These are phyloP conservation scores for Myriosclerotinia scirpicola DNA, from an alignment of 2,329 filamentous ascomycete species.

Conservation along the genomic window DNA sequence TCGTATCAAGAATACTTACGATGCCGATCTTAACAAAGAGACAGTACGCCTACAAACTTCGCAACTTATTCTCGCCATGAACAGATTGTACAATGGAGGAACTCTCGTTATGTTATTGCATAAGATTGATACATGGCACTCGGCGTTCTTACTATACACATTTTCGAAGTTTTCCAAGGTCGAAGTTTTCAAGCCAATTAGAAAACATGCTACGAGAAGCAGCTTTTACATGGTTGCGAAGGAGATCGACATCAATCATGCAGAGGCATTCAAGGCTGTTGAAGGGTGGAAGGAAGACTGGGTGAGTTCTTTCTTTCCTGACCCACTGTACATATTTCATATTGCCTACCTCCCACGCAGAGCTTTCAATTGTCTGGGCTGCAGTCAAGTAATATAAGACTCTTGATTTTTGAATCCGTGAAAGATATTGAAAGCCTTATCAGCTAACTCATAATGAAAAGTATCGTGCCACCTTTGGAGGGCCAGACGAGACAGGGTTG, in stretches of 20 bases:
- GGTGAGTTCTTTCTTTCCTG: conserved; percentile 5
- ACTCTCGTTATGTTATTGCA: conserved; percentile 36
- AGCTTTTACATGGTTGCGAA: conserved; percentile 38
- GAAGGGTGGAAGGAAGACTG: conserved; percentile 32
- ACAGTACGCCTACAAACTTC: conserved; percentile 28
- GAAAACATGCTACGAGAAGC: conserved; percentile 29
- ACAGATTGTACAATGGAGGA: conserved; percentile 29
- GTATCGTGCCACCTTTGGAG: conserved; percentile 32
- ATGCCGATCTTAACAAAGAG: conserved; percentile 29
- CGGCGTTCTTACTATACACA: conserved; percentile 29
- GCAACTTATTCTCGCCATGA: conserved; percentile 35
- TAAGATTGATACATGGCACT: conserved; percentile 31
- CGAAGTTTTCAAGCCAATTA: conserved; percentile 34
- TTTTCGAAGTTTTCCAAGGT: conserved; percentile 34
- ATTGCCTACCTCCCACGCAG: too few species aligned
- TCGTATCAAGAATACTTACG: conserved; percentile 22
- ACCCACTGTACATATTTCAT: not conserved
- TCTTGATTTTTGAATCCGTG: not conserved
- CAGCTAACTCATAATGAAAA: not conserved
- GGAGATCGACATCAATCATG: conserved; percentile 26
- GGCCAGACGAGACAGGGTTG: conserved; percentile 25
- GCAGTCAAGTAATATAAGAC: not conserved
- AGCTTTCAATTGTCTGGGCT: not conserved
- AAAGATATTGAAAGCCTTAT: not conserved
- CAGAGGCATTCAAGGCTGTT: conserved; percentile 26